Conservation (phyloP, 2,329 filamentous ascomycete genomes). For the Diaporthe sp. region DNA sequence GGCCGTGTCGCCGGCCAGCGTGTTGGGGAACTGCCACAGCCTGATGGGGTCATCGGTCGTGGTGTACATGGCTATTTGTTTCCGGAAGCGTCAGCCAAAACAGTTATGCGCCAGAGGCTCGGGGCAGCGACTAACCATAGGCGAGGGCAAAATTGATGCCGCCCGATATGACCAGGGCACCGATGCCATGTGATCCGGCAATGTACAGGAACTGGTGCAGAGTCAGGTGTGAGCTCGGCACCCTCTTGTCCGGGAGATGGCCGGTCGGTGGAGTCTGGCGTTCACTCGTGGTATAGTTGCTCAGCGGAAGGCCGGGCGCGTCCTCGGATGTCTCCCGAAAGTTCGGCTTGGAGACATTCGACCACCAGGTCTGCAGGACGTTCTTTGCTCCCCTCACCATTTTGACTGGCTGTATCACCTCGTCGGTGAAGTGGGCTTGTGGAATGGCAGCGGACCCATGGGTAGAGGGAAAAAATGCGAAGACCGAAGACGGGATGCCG, state of each 20-base stretch:
- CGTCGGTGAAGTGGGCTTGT: constrained; percentile 5
- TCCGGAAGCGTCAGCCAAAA: constrained; percentile 39
- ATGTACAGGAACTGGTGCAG: constrained; percentile 64
- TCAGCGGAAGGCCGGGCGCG: constrained; percentile 26
- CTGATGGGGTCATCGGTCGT: constrained; percentile 59
- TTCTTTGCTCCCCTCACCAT: constrained; percentile 28
- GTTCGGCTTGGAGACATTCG: constrained; percentile 31
- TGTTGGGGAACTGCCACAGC: constrained; percentile 65
- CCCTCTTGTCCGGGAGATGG: constrained; percentile 23
- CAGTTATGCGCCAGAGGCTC: neutral
- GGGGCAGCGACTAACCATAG: constrained; percentile 56
- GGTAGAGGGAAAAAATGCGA: constrained; percentile 5
- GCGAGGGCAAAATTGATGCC: constrained; percentile 67
- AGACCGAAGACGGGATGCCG: constrained; percentile 8
- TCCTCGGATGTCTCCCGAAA: constrained; percentile 31
- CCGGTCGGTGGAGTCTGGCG: neutral
- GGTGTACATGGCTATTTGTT: constrained; percentile 62
- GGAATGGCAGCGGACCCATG: constrained; percentile 10
- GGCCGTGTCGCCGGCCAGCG: constrained; percentile 63
- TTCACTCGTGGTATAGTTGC: constrained; percentile 17
- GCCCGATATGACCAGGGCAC: constrained; percentile 61
- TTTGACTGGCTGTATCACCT: constrained; percentile 16
- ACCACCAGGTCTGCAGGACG: constrained; percentile 31
- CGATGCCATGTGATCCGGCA: constrained; percentile 62
- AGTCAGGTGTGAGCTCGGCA: constrained; percentile 57